A percentile compares a stretch with the other conserved stretches of the same genome.
Evolutionary conservation across 116 monocot genomes (phyloP).

Genomic region (Posidonia oceanica): DNA sequence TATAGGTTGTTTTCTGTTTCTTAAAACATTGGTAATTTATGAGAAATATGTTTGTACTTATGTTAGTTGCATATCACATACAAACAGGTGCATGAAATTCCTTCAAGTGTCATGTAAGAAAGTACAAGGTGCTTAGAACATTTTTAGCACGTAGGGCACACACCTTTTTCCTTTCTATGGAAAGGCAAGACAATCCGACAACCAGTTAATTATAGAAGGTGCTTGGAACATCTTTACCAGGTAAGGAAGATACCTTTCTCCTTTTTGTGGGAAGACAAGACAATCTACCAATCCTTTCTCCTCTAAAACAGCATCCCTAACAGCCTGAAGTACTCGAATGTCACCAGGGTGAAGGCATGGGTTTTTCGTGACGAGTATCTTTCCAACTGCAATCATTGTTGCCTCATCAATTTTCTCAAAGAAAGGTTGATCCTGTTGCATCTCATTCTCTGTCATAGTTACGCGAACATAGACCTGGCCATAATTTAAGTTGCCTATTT

Average conservation of each 20-base stretch:
- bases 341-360: slow-evolving; percentile 98
- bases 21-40: no score
- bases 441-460: slow-evolving; percentile 57
- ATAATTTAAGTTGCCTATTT: slow-evolving; percentile 51
- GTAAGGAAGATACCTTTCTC: slow-evolving; percentile 44
- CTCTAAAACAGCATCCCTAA: slow-evolving; percentile 45
- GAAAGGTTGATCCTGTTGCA: slow-evolving; percentile 20
- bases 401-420: slow-evolving; percentile 34
- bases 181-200: no score
- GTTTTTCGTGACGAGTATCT: slow-evolving; percentile 80
- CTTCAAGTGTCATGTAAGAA: no score
- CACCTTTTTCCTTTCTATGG: no score
- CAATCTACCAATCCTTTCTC: slow-evolving; percentile 73
- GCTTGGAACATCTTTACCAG: no score
- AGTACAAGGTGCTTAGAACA: no score
- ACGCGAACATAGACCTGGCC: slow-evolving; percentile 79
- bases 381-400: slow-evolving; percentile 60
- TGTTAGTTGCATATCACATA: no score
- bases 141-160: no score
- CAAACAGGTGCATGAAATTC: no score
- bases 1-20: no score
- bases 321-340: slow-evolving; percentile 70
- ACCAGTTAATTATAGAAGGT: no score
- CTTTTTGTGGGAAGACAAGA: slow-evolving; percentile 81
- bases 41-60: no score